These are phyloP conservation scores for Pisolithus tinctorius DNA, from an alignment of 768 basidiomycete species.

Conservation along the genomic window DNA sequence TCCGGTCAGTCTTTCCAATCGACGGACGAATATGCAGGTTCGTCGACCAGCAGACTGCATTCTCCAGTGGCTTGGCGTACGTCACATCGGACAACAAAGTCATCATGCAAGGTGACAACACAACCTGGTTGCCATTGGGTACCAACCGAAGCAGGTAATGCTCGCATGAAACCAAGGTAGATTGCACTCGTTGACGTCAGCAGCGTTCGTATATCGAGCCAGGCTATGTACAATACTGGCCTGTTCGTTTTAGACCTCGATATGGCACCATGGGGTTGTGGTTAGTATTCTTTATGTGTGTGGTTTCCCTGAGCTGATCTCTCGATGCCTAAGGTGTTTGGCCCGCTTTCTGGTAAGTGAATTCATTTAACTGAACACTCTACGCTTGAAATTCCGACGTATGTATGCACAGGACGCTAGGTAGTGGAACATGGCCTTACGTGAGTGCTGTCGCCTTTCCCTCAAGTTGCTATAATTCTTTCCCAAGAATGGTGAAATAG, in stretches of 20 bases:
- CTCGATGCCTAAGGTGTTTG: constrained; percentile 48
- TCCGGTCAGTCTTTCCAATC: background rate
- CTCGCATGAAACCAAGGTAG: background rate
- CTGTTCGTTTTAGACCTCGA: constrained; percentile 81
- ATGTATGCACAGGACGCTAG: constrained; percentile 26
- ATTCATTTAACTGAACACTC: background rate
- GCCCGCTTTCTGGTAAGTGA: constrained; percentile 71
- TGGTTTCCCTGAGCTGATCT: background rate
- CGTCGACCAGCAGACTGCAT: constrained; percentile 49
- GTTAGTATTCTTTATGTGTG: constrained; percentile 25
- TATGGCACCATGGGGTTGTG: constrained; percentile 86
- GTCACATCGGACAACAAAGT: constrained; percentile 52
- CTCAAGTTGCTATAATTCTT: constrained; percentile 5
- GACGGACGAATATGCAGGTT: constrained; percentile 40
- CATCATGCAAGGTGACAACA: constrained; percentile 74
- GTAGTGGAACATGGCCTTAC: constrained; percentile 54
- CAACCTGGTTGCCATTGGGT: constrained; percentile 46
- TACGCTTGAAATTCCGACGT: background rate
- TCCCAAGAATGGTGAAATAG: constrained; percentile 67
- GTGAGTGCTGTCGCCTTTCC: constrained; percentile 32
- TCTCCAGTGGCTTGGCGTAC: constrained; percentile 47
- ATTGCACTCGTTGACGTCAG: background rate
- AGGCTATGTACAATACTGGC: constrained; percentile 61
- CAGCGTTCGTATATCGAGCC: constrained; percentile 74
- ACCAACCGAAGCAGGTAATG: constrained; percentile 54